These are phyloP conservation scores for Berkeleyomyces basicola DNA, from an alignment of 2,329 filamentous ascomycete species.

Conservation along the genomic window DNA sequence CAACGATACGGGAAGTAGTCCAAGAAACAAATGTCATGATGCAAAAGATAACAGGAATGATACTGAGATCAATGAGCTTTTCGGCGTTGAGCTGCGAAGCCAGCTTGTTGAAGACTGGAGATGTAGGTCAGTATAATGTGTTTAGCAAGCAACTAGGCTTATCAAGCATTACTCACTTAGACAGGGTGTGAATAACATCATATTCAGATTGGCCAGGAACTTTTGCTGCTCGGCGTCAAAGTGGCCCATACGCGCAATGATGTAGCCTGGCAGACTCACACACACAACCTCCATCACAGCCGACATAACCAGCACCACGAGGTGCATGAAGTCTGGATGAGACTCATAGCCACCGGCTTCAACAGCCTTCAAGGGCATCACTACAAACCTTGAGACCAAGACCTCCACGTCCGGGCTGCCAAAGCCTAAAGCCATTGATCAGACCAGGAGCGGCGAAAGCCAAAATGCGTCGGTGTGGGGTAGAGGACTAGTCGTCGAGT, in stretches of 20 bases:
- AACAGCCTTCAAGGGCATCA: not conserved
- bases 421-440: not conserved
- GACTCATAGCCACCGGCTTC: slow-evolving; percentile 24
- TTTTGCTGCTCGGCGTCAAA: slow-evolving; percentile 95
- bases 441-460: not conserved
- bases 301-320: slow-evolving; percentile 77
- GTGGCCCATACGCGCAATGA: slow-evolving; percentile 75
- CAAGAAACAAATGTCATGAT: slow-evolving; percentile 82
- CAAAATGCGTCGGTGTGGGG: not conserved
- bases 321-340: slow-evolving; percentile 50
- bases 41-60: slow-evolving; percentile 90
- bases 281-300: slow-evolving; percentile 91
- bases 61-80: slow-evolving; percentile 74
- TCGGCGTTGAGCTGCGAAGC: slow-evolving; percentile 85
- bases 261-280: slow-evolving; percentile 84
- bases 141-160: not conserved
- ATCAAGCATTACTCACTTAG: slow-evolving; percentile 48
- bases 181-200: slow-evolving; percentile 90
- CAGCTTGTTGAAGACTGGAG: slow-evolving; percentile 75
- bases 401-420: not conserved
- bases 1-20: slow-evolving; percentile 51
- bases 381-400: not conserved
- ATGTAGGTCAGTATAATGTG: not conserved
- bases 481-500: not conserved
- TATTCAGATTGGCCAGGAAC: slow-evolving; percentile 90